These are phyloP conservation scores for Mortierella sp. DNA, from an alignment of 371 early-diverging fungal species.

Conservation along the genomic window DNA sequence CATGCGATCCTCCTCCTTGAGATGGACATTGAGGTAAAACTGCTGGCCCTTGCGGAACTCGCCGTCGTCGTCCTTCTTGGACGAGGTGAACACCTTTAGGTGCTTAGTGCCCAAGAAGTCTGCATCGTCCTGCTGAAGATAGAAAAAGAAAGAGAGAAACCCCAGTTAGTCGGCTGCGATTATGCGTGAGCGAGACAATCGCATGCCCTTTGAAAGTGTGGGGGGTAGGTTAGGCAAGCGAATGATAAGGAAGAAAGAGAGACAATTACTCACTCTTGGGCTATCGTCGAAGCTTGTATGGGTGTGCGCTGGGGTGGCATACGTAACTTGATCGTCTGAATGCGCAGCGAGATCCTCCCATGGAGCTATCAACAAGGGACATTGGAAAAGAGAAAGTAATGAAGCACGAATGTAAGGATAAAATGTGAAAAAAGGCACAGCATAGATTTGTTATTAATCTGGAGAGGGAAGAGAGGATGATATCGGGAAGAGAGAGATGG, in stretches of 20 bases:
- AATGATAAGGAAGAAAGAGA: neutral
- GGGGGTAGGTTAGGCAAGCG: no score
- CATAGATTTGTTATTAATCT: neutral
- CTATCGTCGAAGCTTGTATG: constrained; percentile 50
- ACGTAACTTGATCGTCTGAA: constrained; percentile 30
- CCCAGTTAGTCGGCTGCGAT: neutral
- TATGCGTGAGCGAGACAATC: neutral
- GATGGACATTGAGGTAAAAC: constrained; percentile 40
- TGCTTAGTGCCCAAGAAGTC: constrained; percentile 28
- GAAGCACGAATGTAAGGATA: neutral
- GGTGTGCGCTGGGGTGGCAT: constrained; percentile 43
- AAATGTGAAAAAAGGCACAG: neutral
- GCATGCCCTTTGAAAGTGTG: neutral
- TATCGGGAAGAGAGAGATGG: neutral
- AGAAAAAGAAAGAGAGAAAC: neutral
- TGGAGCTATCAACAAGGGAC: constrained; percentile 21
- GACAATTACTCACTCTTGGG: constrained; percentile 33
- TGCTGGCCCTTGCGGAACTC: constrained; percentile 49
- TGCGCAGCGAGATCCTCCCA: constrained; percentile 35
- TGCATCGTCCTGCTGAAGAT: constrained; percentile 18
- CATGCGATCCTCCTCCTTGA: constrained; percentile 29
- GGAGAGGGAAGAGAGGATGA: neutral
- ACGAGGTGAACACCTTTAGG: constrained; percentile 43
- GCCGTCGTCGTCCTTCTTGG: constrained; percentile 48
- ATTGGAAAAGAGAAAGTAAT: neutral